phyloP scores from a whole-genome alignment of 2,329 filamentous ascomycete genomes.

The Fusarium nisikadoi region DNA sequence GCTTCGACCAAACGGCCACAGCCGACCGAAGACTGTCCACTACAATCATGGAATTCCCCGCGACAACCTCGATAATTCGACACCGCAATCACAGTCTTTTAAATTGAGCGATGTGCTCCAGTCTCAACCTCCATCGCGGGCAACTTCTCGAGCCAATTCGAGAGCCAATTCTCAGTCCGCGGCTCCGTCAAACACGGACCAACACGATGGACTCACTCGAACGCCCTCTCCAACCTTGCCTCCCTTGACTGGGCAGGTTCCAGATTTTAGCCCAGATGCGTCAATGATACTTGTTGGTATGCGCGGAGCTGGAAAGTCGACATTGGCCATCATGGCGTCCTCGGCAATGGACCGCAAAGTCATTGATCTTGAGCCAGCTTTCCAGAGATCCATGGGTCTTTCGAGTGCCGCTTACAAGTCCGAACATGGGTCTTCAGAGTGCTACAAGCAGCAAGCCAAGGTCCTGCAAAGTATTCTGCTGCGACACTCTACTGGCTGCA shows the following conservation, averaged over 20 bases:
- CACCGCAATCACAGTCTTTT: slow-evolving; percentile 20
- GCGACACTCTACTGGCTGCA: slow-evolving; percentile 67
- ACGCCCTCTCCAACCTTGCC: slow-evolving; percentile 42
- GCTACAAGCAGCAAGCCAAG: slow-evolving; percentile 70
- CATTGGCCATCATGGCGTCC: slow-evolving; percentile 78
- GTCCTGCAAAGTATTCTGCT: slow-evolving; percentile 69
- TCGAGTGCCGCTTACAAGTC: slow-evolving; percentile 73
- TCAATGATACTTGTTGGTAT: slow-evolving; percentile 80
- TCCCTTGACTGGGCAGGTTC: slow-evolving; percentile 44
- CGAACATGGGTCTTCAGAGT: slow-evolving; percentile 68
- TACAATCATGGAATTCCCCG: slow-evolving; percentile 25
- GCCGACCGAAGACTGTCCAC: slow-evolving; percentile 19
- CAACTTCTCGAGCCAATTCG: slow-evolving; percentile 14
- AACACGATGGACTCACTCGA: slow-evolving; percentile 40
- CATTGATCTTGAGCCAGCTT: slow-evolving; percentile 75
- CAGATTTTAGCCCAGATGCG: slow-evolving; percentile 66
- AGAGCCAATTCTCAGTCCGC: slow-evolving; percentile 20
- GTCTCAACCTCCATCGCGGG: slow-evolving; percentile 16
- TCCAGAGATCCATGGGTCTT: slow-evolving; percentile 71
- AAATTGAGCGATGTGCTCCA: slow-evolving; percentile 18
- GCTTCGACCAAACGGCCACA: slow-evolving; percentile 29
- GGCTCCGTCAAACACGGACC: slow-evolving; percentile 26
- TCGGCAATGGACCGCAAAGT: slow-evolving; percentile 75
- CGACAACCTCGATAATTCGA: slow-evolving; percentile 28
- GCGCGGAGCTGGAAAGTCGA: slow-evolving; percentile 79